phyloP scores from a whole-genome alignment of 1,284 basidiomycete species.

The Tetrapyrgos nigripes region DNA sequence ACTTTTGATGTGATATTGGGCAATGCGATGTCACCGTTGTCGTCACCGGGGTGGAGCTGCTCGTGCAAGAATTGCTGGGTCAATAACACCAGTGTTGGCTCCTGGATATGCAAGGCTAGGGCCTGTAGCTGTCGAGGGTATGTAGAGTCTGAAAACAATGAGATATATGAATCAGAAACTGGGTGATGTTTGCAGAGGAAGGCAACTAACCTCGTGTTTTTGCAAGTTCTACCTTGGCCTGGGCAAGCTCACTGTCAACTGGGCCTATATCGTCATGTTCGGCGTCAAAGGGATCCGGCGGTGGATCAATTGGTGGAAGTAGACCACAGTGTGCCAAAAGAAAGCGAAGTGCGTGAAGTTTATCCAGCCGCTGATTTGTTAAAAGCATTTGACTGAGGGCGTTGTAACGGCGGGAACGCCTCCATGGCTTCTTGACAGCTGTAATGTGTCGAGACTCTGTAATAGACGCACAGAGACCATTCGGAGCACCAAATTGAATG shows the following conservation, averaged over 20 bases:
- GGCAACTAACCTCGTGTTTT: constrained; percentile 7
- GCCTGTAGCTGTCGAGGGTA: constrained; percentile 2
- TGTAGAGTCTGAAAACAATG: neutral
- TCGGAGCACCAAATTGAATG: too few relatives aligned
- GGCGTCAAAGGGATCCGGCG: constrained; percentile 1
- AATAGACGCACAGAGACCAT: too few relatives aligned
- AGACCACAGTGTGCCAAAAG: too few relatives aligned
- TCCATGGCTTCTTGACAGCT: too few relatives aligned
- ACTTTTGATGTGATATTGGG: constrained; percentile 20
- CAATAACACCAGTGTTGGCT: constrained; percentile 9
- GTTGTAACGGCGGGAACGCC: too few relatives aligned
- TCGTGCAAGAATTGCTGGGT: constrained; percentile 20
- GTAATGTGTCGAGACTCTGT: too few relatives aligned
- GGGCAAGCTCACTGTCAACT: neutral
- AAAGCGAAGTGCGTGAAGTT: too few relatives aligned
- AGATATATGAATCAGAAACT: neutral
- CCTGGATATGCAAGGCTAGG: constrained; percentile 7
- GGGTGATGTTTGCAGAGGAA: too few relatives aligned
- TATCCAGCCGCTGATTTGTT: too few relatives aligned
- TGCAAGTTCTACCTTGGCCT: constrained; percentile 2
- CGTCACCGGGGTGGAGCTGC: constrained; percentile 13
- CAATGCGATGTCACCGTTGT: too few relatives aligned
- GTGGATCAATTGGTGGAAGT: too few relatives aligned
- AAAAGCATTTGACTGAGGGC: too few relatives aligned
- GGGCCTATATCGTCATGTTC: constrained; percentile 6